Evolutionary conservation across 306 rosid genomes (phyloP).

Genomic region (Vigna reflexopilosa): DNA sequence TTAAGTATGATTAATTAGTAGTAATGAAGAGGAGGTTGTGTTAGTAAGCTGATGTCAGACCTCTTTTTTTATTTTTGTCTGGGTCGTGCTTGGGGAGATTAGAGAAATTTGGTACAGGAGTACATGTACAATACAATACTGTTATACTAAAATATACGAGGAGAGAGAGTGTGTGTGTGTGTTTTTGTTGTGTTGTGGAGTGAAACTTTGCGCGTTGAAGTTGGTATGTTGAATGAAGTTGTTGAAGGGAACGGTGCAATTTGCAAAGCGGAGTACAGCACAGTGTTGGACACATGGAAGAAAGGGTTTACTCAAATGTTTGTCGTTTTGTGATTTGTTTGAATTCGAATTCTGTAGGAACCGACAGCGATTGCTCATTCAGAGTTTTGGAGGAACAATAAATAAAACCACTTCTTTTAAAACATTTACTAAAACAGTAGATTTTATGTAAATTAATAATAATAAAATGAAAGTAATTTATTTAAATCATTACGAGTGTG

Average conservation of each 20-base stretch:
- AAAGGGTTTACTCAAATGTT: constrained; percentile 27
- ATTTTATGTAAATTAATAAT: no score
- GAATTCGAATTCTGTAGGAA: constrained; percentile 35
- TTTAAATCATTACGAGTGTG: not conserved
- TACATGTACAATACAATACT: not conserved
- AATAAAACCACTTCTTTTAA: not conserved
- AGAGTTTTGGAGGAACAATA: not conserved
- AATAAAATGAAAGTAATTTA: not conserved
- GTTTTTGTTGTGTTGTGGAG: not conserved
- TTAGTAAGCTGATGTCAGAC: not conserved
- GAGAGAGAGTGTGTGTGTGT: not conserved
- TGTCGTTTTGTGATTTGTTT: constrained; percentile 61
- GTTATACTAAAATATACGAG: not conserved
- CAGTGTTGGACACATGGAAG: constrained; percentile 25
- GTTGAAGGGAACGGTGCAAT: constrained; percentile 22
- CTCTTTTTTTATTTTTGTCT: not conserved
- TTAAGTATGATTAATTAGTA: constrained; percentile 36
- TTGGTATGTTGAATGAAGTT: constrained; percentile 42
- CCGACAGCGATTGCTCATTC: constrained; percentile 42
- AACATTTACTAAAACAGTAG: not conserved
- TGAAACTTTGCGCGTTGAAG: constrained; percentile 53
- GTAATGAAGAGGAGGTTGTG: constrained; percentile 20
- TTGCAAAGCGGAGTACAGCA: constrained; percentile 30
- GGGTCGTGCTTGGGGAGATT: constrained; percentile 26
- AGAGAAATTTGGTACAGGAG: not conserved